phyloP scores from a whole-genome alignment of 1,284 basidiomycete species.

The Apiotrichum domesticum region DNA sequence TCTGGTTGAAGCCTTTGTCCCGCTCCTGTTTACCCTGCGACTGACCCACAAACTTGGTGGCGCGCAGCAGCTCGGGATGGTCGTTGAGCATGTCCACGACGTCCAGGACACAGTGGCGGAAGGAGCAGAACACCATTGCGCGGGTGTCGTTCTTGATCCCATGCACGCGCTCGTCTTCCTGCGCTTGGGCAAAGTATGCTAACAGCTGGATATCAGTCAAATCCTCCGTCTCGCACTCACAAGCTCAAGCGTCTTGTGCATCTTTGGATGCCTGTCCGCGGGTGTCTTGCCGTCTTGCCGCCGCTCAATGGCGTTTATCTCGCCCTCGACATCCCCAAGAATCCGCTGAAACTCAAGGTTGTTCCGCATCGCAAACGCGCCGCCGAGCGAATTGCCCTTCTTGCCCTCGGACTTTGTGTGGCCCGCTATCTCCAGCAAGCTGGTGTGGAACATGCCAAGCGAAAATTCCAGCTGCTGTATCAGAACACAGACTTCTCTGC shows the following conservation, averaged over 20 bases:
- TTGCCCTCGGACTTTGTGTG: conserved; percentile 37
- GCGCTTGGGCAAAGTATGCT: conserved; percentile 66
- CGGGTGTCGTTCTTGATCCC: conserved; percentile 55
- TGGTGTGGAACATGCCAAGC: conserved; percentile 66
- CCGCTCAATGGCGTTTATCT: conserved; percentile 35
- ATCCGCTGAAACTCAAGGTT: conserved; percentile 45
- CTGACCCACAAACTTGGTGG: conserved; percentile 85
- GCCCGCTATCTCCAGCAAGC: conserved; percentile 49
- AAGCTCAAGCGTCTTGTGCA: conserved; percentile 72
- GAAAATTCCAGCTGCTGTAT: conserved; percentile 67
- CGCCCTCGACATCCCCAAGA: conserved; percentile 37
- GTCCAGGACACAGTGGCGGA: conserved; percentile 82
- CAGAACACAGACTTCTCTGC: conserved; percentile 33
- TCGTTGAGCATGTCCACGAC: conserved; percentile 71
- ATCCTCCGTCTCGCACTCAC: conserved; percentile 27
- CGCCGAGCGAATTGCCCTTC: conserved; percentile 31
- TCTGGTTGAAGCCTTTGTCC: conserved; percentile 82
- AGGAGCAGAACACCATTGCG: conserved; percentile 95
- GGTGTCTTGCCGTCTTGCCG: conserved; percentile 43
- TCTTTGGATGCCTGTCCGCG: conserved; percentile 72
- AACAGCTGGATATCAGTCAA: conserved; percentile 49
- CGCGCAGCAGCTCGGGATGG: conserved; percentile 66
- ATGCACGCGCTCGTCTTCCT: conserved; percentile 52
- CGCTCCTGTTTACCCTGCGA: conserved; percentile 67
- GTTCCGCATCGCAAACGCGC: conserved; percentile 27